Percentiles rank a stretch among this genome's conserved stretches.
Conservation (phyloP, 768 basidiomycete genomes). For the Termitomyces sp. region DNA sequence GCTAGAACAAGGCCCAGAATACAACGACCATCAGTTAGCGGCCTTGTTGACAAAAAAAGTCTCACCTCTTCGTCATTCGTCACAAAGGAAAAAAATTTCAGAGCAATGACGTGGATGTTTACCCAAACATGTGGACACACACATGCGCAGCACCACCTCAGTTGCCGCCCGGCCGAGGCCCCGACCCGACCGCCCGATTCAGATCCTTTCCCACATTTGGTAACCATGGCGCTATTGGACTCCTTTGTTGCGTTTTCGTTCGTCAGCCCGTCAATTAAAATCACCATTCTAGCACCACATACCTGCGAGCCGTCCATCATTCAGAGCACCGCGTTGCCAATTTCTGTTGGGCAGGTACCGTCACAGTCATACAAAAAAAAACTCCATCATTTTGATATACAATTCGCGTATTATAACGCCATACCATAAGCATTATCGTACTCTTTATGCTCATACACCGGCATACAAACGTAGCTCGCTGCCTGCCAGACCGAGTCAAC, state of each 20-base stretch:
- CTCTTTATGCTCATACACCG: too few species aligned
- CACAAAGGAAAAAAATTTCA: background rate
- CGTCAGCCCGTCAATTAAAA: background rate
- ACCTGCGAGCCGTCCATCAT: background rate
- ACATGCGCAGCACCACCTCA: background rate
- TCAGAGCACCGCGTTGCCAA: background rate
- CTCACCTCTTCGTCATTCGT: background rate
- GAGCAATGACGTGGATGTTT: background rate
- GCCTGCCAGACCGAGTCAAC: background rate
- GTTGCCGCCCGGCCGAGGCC: background rate
- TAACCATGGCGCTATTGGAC: background rate
- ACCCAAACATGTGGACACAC: background rate
- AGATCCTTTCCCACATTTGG: background rate
- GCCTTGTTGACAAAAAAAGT: background rate
- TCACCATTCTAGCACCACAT: constrained; percentile 11
- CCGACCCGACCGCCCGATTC: background rate
- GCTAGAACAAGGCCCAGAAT: background rate
- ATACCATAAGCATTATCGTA: too few species aligned
- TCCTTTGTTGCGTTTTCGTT: constrained; percentile 5
- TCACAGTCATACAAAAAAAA: background rate
- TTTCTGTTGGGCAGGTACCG: constrained; percentile 2
- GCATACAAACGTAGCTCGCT: background rate
- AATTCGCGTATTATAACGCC: too few species aligned
- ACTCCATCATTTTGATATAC: background rate
- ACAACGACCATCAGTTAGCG: background rate